phyloP scores from a whole-genome alignment of 2,329 filamentous ascomycete genomes.

The Chalaropsis thielavioides region DNA sequence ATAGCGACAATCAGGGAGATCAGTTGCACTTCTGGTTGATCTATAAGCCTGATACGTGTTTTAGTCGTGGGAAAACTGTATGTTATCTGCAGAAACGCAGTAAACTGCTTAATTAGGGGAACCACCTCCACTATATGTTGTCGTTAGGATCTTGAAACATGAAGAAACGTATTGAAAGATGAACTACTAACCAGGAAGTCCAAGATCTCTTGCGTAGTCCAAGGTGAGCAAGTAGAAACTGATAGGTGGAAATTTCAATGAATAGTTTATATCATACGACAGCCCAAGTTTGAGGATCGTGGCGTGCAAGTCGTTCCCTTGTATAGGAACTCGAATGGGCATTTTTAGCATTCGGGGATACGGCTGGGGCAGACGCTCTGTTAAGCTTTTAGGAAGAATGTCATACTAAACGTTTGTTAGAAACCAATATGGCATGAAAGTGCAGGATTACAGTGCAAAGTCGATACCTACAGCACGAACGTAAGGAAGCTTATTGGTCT shows the following conservation, averaged over 20 bases:
- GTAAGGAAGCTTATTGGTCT: slow-evolving; percentile 54
- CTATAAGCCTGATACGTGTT: slow-evolving; percentile 24
- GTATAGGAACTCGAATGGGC: slow-evolving; percentile 28
- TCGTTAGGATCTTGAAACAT: background rate
- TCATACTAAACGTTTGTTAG: slow-evolving; percentile 28
- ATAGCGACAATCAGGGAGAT: slow-evolving; percentile 57
- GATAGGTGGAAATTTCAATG: slow-evolving; percentile 55
- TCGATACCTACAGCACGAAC: slow-evolving; percentile 44
- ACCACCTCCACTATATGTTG: slow-evolving; percentile 19
- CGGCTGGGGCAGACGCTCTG: slow-evolving; percentile 43
- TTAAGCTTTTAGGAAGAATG: slow-evolving; percentile 48
- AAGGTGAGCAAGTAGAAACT: slow-evolving; percentile 56
- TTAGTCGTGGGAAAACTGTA: slow-evolving; percentile 10
- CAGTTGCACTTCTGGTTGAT: slow-evolving; percentile 62
- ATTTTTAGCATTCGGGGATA: slow-evolving; percentile 48
- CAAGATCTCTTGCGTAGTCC: slow-evolving; percentile 54
- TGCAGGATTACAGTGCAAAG: background rate
- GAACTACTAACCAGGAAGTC: slow-evolving; percentile 50
- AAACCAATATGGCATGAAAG: slow-evolving; percentile 3
- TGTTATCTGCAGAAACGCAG: slow-evolving; percentile 3
- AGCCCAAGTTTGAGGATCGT: slow-evolving; percentile 46
- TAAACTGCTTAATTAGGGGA: slow-evolving; percentile 9
- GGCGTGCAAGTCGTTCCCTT: slow-evolving; percentile 47
- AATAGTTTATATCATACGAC: slow-evolving; percentile 53
- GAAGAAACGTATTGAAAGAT: background rate